Conservation (phyloP, 371 early-diverging fungal species). For the Syncephalastrum contaminatum region DNA sequence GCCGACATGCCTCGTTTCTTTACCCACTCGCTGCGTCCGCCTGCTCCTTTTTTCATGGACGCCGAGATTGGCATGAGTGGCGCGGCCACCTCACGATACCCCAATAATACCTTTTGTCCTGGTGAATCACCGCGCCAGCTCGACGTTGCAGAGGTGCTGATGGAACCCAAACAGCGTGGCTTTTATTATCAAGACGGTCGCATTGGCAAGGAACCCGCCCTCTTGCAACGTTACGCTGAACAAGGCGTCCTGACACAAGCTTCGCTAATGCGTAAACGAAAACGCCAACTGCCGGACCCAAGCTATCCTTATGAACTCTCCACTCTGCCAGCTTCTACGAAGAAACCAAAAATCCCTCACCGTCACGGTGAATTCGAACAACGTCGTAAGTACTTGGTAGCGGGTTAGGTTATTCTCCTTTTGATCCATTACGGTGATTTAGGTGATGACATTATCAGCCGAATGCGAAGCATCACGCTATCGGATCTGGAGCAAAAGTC, state of each 20-base stretch:
- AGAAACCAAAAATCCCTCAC: constrained; percentile 50
- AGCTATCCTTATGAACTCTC: constrained; percentile 10
- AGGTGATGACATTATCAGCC: constrained; percentile 48
- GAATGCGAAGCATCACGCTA: constrained; percentile 38
- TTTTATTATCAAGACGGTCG: constrained; percentile 38
- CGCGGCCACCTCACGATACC: constrained; percentile 2
- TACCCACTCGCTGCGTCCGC: too few relatives aligned
- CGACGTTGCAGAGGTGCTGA: constrained; percentile 9
- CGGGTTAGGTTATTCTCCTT: not conserved
- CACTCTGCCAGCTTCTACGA: constrained; percentile 15
- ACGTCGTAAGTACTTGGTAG: constrained; percentile 33
- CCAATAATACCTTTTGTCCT: too few relatives aligned
- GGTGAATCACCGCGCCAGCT: too few relatives aligned
- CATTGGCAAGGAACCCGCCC: constrained; percentile 23
- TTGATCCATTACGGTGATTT: not conserved
- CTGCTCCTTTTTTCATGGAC: not conserved
- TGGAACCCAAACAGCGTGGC: constrained; percentile 32
- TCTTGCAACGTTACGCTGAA: constrained; percentile 34
- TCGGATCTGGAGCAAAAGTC: constrained; percentile 45
- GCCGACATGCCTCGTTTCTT: too few relatives aligned
- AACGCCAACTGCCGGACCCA: constrained; percentile 14
- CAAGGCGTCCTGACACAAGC: constrained; percentile 36
- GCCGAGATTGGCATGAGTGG: not conserved
- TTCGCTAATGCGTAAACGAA: constrained; percentile 27
- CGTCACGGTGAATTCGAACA: constrained; percentile 49